phyloP scores from a whole-genome alignment of 345 rosid species.

The Arabis alpina region DNA sequence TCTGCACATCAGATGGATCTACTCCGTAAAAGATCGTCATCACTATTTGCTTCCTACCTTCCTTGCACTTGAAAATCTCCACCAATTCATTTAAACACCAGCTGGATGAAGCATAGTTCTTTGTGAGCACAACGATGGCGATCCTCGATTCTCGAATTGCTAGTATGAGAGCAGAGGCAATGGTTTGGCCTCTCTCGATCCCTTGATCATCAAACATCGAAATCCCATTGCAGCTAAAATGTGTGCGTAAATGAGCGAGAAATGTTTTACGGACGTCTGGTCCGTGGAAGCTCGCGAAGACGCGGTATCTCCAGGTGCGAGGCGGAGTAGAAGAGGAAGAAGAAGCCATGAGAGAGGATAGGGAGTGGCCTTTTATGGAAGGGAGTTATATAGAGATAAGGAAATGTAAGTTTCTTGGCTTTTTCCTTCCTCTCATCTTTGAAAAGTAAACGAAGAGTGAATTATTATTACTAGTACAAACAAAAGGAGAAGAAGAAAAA shows the following conservation, averaged over 20 bases:
- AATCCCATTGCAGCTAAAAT: too few relatives aligned
- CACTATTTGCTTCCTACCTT: slow-evolving; percentile 10
- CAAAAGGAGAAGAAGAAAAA: too few relatives aligned
- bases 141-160: slow-evolving; percentile 32
- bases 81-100: too few relatives aligned
- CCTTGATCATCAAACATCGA: too few relatives aligned
- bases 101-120: too few relatives aligned
- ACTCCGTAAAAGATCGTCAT: slow-evolving; percentile 7
- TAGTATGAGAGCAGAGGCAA: not conserved
- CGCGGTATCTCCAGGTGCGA: not conserved
- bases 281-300: slow-evolving; percentile 27
- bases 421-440: too few relatives aligned
- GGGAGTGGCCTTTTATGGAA: too few relatives aligned
- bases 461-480: too few relatives aligned
- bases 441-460: too few relatives aligned
- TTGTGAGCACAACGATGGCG: slow-evolving; percentile 24
- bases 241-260: slow-evolving; percentile 11
- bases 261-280: slow-evolving; percentile 30
- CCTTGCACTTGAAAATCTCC: slow-evolving; percentile 16
- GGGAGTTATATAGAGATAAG: too few relatives aligned
- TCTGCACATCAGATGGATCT: slow-evolving; percentile 18
- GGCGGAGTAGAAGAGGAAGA: not conserved
- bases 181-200: too few relatives aligned
- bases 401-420: too few relatives aligned
- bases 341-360: slow-evolving; percentile 15